A percentile compares a stretch with the other conserved stretches of the same genome.
phyloP scores from a whole-genome alignment of 2,329 filamentous ascomycete genomes.

The Xylaria hypoxylon region DNA sequence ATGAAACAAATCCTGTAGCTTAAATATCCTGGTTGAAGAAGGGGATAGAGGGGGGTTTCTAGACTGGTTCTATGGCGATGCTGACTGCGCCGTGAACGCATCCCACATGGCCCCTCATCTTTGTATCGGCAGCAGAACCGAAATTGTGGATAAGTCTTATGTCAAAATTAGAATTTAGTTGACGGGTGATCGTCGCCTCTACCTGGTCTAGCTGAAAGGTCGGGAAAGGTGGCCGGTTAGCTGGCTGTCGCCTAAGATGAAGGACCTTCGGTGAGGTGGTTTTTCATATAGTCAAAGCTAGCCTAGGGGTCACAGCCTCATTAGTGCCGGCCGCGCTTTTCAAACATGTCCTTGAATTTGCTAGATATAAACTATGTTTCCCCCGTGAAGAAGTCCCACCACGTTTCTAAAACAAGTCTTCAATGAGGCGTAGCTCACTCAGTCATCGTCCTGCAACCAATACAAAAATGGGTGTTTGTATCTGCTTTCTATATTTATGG shows the following conservation, averaged over 20 bases:
- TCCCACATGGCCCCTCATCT: no score
- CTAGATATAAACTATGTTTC: neutral
- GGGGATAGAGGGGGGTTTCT: neutral
- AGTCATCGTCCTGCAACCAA: neutral
- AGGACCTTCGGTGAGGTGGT: constrained; percentile 5
- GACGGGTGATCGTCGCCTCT: neutral
- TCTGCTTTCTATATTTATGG: constrained; percentile 9
- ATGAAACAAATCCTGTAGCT: constrained; percentile 16
- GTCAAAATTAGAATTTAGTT: constrained; percentile 16
- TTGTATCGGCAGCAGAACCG: neutral
- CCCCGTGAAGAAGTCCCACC: neutral
- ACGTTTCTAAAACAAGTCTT: neutral
- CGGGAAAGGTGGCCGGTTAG: neutral
- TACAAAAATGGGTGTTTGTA: neutral
- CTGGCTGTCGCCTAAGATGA: no score
- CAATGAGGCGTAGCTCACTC: neutral
- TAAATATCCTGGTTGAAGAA: neutral
- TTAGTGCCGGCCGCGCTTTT: neutral
- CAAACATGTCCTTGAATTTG: neutral
- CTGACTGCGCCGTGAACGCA: neutral
- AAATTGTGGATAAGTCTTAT: neutral
- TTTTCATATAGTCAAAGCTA: neutral
- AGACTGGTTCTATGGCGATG: constrained; percentile 5
- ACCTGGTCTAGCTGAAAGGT: neutral
- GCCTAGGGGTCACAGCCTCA: constrained; percentile 11